Evolutionary conservation across 306 rosid species (phyloP), one percentile per base, ranked within the genome.

Genomic region (Morella rubra): DNA sequence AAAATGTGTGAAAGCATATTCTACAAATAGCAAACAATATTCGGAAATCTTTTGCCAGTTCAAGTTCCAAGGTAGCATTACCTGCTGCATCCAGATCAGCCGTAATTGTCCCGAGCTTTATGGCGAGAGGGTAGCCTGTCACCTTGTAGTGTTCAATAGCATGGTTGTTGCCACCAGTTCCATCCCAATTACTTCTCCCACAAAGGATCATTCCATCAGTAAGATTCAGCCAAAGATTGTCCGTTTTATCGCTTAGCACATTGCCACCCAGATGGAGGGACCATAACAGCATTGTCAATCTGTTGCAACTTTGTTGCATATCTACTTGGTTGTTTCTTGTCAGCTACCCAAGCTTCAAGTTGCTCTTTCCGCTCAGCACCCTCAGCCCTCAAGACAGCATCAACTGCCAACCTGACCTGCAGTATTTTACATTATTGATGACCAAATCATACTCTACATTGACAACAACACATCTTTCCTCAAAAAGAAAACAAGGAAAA

Each of bases 31-130:
- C 9, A 65, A 44, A 51, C 64, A 32, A 1, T 8, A 41, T 8
- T 67, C 16, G 14, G 54, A 2, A 37, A 18, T 32, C 49, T 27
- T 76, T 49, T 51, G 53, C 69, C 16, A 47, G 15, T 51, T 72
- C 8, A 64, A 5, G 44, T 40, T 69, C 66, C 79, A 75, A 71
- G 77, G 54, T 45, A 73, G 67, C 78, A 81, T 82, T 86, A 95
- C 99, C 99, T 87, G 99, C 97, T 79, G 90, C 97, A 83, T 95
- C 97, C 44, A 95, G 88, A 85, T 95, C 99, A 68, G 97, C 93
- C 12, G 99, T 92, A 76, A 95, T 88, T 61, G 99, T 95, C 61
- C 99, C 99, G 41, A 95, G 93, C 87, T 95, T 95, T 59, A 95
- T 97, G 42, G 99, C 96, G 88, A 95, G 93, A 72, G 99, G 99